phyloP scores from a whole-genome alignment of 106 monocot species.

The Dactylorhiza incarnata region DNA sequence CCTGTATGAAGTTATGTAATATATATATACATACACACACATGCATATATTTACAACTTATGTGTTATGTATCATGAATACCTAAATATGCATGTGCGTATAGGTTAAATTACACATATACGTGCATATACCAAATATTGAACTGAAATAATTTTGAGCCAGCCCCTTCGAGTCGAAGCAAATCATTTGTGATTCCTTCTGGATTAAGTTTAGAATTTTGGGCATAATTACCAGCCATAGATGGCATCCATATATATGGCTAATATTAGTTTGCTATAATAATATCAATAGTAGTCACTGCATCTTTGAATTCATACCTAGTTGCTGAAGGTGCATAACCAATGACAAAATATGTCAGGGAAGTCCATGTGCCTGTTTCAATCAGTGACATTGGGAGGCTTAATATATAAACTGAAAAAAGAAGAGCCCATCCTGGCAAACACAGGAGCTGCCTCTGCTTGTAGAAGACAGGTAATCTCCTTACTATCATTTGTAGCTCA shows the following conservation, averaged over 20 bases:
- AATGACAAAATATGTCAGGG: slow-evolving; percentile 59
- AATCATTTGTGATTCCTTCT: not conserved
- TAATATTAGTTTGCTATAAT: not conserved
- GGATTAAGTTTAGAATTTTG: not conserved
- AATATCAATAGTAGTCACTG: not conserved
- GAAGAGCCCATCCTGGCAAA: slow-evolving; percentile 69
- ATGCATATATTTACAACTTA: too few species aligned
- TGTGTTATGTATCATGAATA: too few species aligned
- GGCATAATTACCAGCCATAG: not conserved
- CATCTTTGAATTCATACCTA: slow-evolving; percentile 27
- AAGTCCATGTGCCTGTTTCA: slow-evolving; percentile 57
- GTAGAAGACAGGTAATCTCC: slow-evolving; percentile 57
- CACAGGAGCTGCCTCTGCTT: slow-evolving; percentile 60
- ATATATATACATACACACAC: too few species aligned
- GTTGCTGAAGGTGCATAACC: slow-evolving; percentile 55
- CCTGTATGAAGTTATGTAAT: too few species aligned
- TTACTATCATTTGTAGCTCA: slow-evolving; percentile 54
- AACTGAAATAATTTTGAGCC: too few species aligned
- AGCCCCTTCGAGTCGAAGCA: not conserved
- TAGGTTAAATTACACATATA: too few species aligned
- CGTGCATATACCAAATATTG: too few species aligned
- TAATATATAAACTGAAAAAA: slow-evolving; percentile 38
- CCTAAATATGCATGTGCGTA: too few species aligned
- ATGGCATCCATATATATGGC: not conserved
- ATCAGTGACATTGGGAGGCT: slow-evolving; percentile 51